Conservation (phyloP, 805 yeast genomes). For the Lipomyces mesembrius region DNA sequence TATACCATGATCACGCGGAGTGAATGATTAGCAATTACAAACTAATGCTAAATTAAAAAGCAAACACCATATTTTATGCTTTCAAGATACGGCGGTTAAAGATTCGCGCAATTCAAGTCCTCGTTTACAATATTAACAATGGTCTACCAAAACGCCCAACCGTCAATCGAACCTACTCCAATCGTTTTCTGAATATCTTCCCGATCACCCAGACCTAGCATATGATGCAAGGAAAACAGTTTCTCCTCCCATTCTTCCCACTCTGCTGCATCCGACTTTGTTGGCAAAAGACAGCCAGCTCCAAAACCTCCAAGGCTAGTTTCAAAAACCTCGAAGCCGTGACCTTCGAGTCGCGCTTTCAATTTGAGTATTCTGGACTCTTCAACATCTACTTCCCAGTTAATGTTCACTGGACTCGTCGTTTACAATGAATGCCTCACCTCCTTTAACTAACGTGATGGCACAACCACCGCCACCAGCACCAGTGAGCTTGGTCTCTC, state of each 20-base stretch:
- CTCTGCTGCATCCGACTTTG: slow-evolving; percentile 25
- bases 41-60: not conserved
- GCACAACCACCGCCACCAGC: slow-evolving; percentile 99
- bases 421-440: slow-evolving; percentile 21
- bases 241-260: slow-evolving; percentile 37
- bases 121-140: not conserved
- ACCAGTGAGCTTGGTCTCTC: slow-evolving; percentile 93
- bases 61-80: not conserved
- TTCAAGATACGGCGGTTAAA: too few relatives aligned
- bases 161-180: slow-evolving; percentile 51
- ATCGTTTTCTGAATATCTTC: slow-evolving; percentile 55
- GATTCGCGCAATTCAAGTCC: too few relatives aligned
- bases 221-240: slow-evolving; percentile 43
- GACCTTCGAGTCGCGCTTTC: slow-evolving; percentile 47
- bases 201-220: slow-evolving; percentile 50
- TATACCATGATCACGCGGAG: not conserved
- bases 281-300: slow-evolving; percentile 57
- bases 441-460: slow-evolving; percentile 69
- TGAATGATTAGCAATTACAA: not conserved
- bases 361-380: slow-evolving; percentile 47
- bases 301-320: slow-evolving; percentile 91
- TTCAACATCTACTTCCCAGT: slow-evolving; percentile 31
- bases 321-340: slow-evolving; percentile 73
- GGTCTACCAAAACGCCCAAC: slow-evolving; percentile 67
- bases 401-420: not conserved